Base-by-base conservation (phyloP, 805 yeast species). In the Starmerella vitae region DNA sequence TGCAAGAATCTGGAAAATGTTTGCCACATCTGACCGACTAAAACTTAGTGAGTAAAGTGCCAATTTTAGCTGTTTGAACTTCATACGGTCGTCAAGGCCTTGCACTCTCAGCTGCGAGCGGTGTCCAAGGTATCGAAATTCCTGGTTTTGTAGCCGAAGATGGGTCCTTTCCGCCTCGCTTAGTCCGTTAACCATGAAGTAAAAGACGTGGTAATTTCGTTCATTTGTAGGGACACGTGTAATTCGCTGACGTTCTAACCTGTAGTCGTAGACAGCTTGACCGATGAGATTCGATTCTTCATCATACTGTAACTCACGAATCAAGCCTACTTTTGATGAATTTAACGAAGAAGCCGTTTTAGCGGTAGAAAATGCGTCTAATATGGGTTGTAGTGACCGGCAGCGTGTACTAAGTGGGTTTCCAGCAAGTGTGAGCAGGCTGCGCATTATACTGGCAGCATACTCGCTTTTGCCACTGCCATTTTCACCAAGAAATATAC, bases 151-250 rank as follows among this genome's bases (percentile, higher is more conserved):
- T 25, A 72, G 58, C 5, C 62, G 66, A 35, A 70, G 60, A 25
- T 62, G 63, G 5, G 55, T 51, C 17, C 70, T 57, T 33, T 64
- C 65, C 6, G 60, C 49, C 10, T 56, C 52, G n/a, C 65, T 60
- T 36, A 63, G 61, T 1, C 78, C 78, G 39, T 66, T 65, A 15
- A 73, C 56, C 38, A 74, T 64, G 49, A 71, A 73, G 53, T 73
- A 73, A 47, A 73, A 72, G 2, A 72, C 67, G 47, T 73, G 77
- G 54, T 69, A 73, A 54, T 74, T 73, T 37, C 78, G 61, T 56
- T 73, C 79, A 25, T 65, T 60, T 4, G 61, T 53, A 27, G 70
- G 66, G 32, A 70, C 73, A 28, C 60, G 54, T 12, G 73, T 68
- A 25, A 72, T 71, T 33, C 78, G 61, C 12, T 71, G 64, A 38